Conservation (phyloP, 2,329 filamentous ascomycete species). For the Didymella pinodella region DNA sequence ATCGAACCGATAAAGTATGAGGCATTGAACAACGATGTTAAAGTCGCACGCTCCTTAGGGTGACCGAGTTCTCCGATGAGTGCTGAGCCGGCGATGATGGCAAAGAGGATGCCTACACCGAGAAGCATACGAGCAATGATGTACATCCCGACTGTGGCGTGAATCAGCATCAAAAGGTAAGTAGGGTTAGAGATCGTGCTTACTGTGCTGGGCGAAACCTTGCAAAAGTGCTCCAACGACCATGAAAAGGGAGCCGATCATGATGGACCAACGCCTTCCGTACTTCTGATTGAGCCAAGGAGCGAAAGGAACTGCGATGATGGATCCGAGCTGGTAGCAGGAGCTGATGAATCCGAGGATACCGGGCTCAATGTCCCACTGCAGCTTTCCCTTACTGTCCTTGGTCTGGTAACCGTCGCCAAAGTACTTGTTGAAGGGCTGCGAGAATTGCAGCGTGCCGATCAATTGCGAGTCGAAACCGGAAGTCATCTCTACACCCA, state of each 20-base stretch:
- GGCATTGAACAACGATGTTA: conserved; percentile 69
- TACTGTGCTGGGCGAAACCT: conserved; percentile 53
- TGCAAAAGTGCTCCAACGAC: conserved; percentile 68
- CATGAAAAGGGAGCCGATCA: conserved; percentile 66
- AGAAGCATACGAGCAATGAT: conserved; percentile 66
- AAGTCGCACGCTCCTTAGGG: conserved; percentile 66
- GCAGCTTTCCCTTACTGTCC: conserved; percentile 22
- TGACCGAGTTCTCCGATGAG: conserved; percentile 68
- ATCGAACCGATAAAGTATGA: conserved; percentile 65
- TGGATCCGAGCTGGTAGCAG: conserved; percentile 48
- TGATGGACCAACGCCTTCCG: conserved; percentile 64
- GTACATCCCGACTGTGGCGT: conserved; percentile 61
- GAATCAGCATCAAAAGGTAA: conserved; percentile 14
- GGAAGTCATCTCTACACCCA: conserved; percentile 52
- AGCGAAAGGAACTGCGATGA: conserved; percentile 44
- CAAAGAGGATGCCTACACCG: conserved; percentile 68
- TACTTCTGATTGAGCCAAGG: conserved; percentile 51
- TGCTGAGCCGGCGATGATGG: conserved; percentile 65
- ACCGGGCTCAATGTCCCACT: conserved; percentile 33
- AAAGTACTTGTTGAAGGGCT: conserved; percentile 47
- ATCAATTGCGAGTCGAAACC: conserved; percentile 51
- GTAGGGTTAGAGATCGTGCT: conserved; percentile 1
- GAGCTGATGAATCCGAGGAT: conserved; percentile 48
- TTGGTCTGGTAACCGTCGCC: conserved; percentile 36
- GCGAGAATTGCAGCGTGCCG: conserved; percentile 48